A percentile compares a stretch with the other conserved stretches of the same genome.
These are phyloP conservation scores for Nakazawaea holstii DNA, from an alignment of 805 yeast species.

Conservation along the genomic window DNA sequence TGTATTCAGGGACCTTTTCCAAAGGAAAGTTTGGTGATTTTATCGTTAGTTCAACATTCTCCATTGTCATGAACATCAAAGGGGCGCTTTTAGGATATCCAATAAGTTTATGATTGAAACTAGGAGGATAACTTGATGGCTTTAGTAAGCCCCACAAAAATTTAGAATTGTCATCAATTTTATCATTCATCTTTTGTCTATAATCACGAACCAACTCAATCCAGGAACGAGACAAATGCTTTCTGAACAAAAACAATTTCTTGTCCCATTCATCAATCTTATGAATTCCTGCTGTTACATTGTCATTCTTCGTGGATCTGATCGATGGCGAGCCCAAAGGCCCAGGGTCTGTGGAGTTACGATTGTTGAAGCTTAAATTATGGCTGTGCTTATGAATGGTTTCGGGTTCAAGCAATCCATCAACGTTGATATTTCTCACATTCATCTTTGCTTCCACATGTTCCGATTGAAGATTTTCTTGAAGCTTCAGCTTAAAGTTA, in stretches of 20 bases:
- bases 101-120: conserved; percentile 39
- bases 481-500: conserved; percentile 12
- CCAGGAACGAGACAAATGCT: conserved; percentile 55
- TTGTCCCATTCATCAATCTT: conserved; percentile 8
- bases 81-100: conserved; percentile 45
- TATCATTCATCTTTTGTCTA: conserved; percentile 32
- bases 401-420: conserved; percentile 5
- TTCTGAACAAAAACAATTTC: conserved; percentile 15
- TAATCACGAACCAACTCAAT: conserved; percentile 51
- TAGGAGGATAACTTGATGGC: conserved; percentile 28
- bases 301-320: not conserved
- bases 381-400: not conserved
- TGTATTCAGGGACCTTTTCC: conserved; percentile 50
- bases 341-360: conserved; percentile 1
- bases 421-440: conserved; percentile 2
- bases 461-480: not conserved
- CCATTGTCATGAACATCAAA: conserved; percentile 45
- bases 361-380: not conserved
- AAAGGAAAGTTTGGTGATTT: conserved; percentile 47
- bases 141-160: conserved; percentile 37
- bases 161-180: conserved; percentile 32
- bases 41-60: conserved; percentile 41
- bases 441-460: conserved; percentile 3
- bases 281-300: not conserved
- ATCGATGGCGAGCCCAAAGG: not conserved